These are phyloP conservation scores for Effrenium voratum DNA, from an alignment of 73 alveolate species.

Conservation along the genomic window DNA sequence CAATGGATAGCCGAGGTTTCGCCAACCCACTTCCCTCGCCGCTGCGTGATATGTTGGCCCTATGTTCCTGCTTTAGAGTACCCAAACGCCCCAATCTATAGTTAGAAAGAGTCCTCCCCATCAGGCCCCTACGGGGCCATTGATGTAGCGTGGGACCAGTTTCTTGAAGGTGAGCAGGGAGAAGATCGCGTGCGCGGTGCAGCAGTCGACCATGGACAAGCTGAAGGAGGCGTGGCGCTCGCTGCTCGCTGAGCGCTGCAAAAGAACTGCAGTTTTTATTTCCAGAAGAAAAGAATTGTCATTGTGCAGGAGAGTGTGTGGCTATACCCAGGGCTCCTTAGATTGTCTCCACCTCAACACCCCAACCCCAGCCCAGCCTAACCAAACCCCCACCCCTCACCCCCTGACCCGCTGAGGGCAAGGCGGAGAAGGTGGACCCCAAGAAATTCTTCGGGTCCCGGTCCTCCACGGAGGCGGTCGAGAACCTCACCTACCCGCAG, in stretches of 20 bases:
- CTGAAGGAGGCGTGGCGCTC: neutral
- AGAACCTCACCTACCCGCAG: conserved; percentile 11
- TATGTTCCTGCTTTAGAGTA: too few relatives aligned
- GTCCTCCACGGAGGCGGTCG: conserved; percentile 9
- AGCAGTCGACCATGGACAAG: conserved; percentile 62
- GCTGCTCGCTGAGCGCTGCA: neutral
- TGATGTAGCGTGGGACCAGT: too few relatives aligned
- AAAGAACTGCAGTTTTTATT: neutral
- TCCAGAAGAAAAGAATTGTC: neutral
- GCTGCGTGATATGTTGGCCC: too few relatives aligned
- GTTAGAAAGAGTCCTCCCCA: too few relatives aligned
- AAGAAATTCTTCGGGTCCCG: conserved; percentile 57
- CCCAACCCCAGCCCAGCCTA: neutral
- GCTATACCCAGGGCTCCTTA: neutral
- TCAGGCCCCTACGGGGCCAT: too few relatives aligned
- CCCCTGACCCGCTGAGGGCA: neutral
- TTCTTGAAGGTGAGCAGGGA: conserved; percentile 5
- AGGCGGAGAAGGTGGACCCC: neutral
- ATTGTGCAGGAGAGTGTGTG: neutral
- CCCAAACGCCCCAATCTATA: too few relatives aligned
- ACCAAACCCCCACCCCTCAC: neutral
- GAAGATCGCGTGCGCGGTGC: conserved; percentile 38
- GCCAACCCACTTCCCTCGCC: too few relatives aligned
- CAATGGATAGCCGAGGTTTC: too few relatives aligned
- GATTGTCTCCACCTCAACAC: neutral